A percentile compares a stretch with the other conserved stretches of the same genome.
These are phyloP conservation scores for Phytophthora cactorum DNA, from an alignment of 352 stramenopile genomes.

Conservation along the genomic window DNA sequence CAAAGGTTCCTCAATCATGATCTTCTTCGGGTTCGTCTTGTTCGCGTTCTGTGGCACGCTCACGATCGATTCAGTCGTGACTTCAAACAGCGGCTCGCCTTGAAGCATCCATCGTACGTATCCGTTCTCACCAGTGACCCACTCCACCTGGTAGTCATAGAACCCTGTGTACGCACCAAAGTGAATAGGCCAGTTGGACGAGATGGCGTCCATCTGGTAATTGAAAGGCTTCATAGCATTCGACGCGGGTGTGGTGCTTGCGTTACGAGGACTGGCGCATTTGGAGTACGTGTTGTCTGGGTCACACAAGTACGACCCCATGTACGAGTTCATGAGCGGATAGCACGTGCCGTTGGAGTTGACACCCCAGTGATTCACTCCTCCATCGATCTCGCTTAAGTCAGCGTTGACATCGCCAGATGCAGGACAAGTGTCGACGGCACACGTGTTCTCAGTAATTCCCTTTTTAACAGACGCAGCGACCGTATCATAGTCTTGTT, in stretches of 20 bases:
- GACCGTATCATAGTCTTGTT: conserved; percentile 41
- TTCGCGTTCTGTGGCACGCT: conserved; percentile 42
- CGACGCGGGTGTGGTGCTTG: conserved; percentile 29
- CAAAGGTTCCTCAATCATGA: conserved; percentile 90
- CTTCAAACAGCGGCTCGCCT: conserved; percentile 58
- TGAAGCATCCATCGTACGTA: conserved; percentile 76
- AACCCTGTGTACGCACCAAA: conserved; percentile 48
- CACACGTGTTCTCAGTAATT: conserved; percentile 52
- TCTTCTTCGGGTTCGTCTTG: conserved; percentile 61
- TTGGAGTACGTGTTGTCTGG: conserved; percentile 50
- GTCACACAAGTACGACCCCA: conserved; percentile 62
- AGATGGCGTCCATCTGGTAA: conserved; percentile 85
- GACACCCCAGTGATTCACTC: conserved; percentile 54
- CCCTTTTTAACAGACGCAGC: conserved; percentile 31
- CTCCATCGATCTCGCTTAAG: conserved; percentile 45
- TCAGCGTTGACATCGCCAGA: conserved; percentile 54
- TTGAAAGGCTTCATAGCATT: conserved; percentile 69
- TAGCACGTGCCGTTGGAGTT: conserved; percentile 76
- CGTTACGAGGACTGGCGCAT: conserved; percentile 45
- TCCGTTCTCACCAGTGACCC: conserved; percentile 68
- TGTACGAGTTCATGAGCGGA: conserved; percentile 68
- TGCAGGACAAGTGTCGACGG: conserved; percentile 41
- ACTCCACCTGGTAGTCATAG: conserved; percentile 67
- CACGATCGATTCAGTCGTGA: conserved; percentile 50
- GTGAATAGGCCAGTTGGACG: conserved; percentile 71